Percentiles rank a stretch among this genome's conserved stretches.
Conservation (phyloP, 1,139 yeast species). For the Yamadazyma spencermartinsiae region DNA sequence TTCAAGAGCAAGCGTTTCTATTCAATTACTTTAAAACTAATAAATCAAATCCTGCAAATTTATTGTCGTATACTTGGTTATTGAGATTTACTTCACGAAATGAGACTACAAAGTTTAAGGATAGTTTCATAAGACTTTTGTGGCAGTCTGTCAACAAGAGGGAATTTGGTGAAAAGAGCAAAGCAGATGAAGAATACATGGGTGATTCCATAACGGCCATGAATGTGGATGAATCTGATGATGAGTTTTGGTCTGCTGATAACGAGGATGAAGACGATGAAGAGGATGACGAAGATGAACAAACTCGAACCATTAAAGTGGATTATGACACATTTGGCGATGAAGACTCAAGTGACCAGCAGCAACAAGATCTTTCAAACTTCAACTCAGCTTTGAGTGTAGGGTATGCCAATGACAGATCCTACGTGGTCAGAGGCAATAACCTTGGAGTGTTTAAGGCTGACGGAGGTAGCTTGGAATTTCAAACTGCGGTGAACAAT, state of each 20-base stretch:
- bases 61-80: constrained; percentile 59
- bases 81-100: constrained; percentile 49
- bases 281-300: constrained; percentile 18
- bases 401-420: constrained; percentile 67
- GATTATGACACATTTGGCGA: constrained; percentile 1
- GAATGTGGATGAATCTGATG: constrained; percentile 23
- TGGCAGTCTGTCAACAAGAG: constrained; percentile 59
- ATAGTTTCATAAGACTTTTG: constrained; percentile 47
- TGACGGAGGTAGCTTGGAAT: constrained; percentile 54
- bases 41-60: constrained; percentile 21
- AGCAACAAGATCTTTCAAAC: no score
- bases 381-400: constrained; percentile 67
- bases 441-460: constrained; percentile 78
- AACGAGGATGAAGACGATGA: constrained; percentile 17
- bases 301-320: constrained; percentile 1
- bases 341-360: constrained; percentile 1
- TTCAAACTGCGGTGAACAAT: constrained; percentile 65
- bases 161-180: constrained; percentile 4
- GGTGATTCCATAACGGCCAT: constrained; percentile 30
- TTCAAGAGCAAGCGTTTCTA: constrained; percentile 57
- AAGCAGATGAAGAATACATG: constrained; percentile 23
- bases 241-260: constrained; percentile 15
- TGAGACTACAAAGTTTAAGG: constrained; percentile 52
- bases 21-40: constrained; percentile 52
- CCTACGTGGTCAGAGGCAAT: constrained; percentile 78